Conservation (phyloP, 495 filamentous ascomycete genomes). For the Penicillium coffeae region DNA sequence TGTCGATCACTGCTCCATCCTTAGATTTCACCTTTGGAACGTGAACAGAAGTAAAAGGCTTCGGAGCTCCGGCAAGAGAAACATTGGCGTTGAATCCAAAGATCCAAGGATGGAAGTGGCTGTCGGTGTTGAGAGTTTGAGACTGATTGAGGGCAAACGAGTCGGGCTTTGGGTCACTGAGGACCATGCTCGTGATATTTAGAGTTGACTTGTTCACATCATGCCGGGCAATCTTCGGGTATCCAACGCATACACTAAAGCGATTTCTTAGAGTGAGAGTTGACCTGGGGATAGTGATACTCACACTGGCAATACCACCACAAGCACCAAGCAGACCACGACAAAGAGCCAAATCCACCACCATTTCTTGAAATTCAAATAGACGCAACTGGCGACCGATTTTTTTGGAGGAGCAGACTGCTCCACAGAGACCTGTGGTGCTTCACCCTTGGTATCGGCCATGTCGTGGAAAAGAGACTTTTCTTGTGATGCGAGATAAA, state of each 20-base stretch:
- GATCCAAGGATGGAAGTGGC: constrained; percentile 51
- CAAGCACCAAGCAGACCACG: constrained; percentile 52
- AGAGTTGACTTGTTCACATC: constrained; percentile 64
- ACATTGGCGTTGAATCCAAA: constrained; percentile 53
- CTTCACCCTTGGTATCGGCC: constrained; percentile 25
- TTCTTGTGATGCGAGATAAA: no score
- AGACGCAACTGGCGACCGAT: constrained; percentile 34
- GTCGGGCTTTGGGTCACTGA: constrained; percentile 55
- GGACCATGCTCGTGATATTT: constrained; percentile 51
- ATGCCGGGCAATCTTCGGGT: constrained; percentile 67
- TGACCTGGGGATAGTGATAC: constrained; percentile 22
- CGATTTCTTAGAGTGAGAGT: neutral
- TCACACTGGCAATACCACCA: constrained; percentile 66
- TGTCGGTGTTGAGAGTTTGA: constrained; percentile 43
- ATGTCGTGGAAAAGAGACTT: no score
- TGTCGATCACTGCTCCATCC: constrained; percentile 49
- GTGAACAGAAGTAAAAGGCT: constrained; percentile 54
- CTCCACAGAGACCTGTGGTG: constrained; percentile 14
- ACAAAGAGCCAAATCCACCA: constrained; percentile 71
- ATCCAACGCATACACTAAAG: constrained; percentile 65
- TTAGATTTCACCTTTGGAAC: constrained; percentile 53
- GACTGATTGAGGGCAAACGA: constrained; percentile 54
- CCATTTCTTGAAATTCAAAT: constrained; percentile 51
- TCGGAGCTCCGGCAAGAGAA: constrained; percentile 47
- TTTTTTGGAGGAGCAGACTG: constrained; percentile 16